A percentile compares a stretch with the other conserved stretches of the same genome.
Evolutionary conservation across 352 stramenopile species (phyloP).

Genomic region (Phytophthora macrochlamydospora): DNA sequence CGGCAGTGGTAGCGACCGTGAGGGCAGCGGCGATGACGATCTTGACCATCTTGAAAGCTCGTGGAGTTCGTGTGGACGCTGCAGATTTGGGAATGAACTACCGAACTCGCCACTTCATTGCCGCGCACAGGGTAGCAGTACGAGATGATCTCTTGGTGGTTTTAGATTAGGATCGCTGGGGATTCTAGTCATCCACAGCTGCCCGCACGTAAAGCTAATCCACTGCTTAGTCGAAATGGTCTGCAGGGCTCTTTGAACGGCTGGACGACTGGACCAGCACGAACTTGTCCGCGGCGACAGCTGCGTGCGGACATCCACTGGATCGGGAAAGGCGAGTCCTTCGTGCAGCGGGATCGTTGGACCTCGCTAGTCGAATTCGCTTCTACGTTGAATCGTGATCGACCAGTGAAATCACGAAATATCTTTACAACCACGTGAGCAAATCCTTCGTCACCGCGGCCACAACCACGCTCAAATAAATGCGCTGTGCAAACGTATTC

Average conservation of each 20-base stretch:
- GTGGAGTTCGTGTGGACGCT: background rate
- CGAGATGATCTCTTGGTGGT: background rate
- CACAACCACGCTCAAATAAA: no score
- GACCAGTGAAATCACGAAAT: no score
- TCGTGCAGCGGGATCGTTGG: background rate
- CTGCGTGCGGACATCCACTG: background rate
- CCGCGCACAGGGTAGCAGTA: background rate
- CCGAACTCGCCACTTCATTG: no score
- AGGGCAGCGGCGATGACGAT: slow-evolving; percentile 7
- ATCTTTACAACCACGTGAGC: no score
- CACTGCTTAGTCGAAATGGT: slow-evolving; percentile 6
- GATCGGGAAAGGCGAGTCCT: background rate
- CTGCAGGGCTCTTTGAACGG: slow-evolving; percentile 4
- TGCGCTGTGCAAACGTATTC: no score
- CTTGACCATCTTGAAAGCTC: slow-evolving; percentile 27
- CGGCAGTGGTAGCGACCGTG: slow-evolving; percentile 2
- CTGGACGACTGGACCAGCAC: slow-evolving; percentile 8
- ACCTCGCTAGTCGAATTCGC: no score
- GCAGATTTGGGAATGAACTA: slow-evolving; percentile 14
- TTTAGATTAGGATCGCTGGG: background rate
- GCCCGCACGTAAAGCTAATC: background rate
- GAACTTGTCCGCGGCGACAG: slow-evolving; percentile 1
- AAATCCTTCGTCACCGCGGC: no score
- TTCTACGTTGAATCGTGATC: no score
- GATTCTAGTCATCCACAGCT: background rate